phyloP scores from a whole-genome alignment of 2,329 filamentous ascomycete species.

The Hymenoscyphus albidus region DNA sequence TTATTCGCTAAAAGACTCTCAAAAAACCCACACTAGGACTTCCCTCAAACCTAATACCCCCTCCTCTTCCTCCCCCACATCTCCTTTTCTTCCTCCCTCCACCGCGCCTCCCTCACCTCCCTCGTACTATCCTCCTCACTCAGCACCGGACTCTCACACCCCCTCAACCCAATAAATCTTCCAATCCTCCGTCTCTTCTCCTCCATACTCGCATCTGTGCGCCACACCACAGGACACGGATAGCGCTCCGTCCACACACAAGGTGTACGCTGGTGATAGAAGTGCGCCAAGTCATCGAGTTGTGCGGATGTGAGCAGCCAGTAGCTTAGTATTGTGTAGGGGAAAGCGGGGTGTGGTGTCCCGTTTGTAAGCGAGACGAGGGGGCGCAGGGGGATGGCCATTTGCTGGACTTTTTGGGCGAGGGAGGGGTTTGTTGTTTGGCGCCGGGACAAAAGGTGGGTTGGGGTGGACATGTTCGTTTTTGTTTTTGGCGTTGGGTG shows the following conservation, averaged over 20 bases:
- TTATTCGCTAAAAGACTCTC: no score
- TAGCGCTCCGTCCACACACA: conserved; percentile 55
- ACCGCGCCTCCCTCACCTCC: conserved; percentile 38
- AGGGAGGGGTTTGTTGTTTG: conserved; percentile 47
- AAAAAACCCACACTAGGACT: no score
- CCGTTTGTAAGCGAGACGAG: conserved; percentile 62
- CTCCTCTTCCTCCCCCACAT: conserved; percentile 24
- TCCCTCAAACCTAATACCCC: background rate
- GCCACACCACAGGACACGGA: conserved; percentile 66
- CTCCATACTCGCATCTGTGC: conserved; percentile 48
- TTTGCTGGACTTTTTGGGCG: conserved; percentile 58
- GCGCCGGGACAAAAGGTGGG: background rate
- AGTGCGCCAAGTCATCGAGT: conserved; percentile 65
- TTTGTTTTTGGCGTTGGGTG: background rate
- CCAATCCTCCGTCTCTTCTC: conserved; percentile 68
- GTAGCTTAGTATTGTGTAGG: conserved; percentile 63
- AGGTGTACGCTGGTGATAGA: conserved; percentile 68
- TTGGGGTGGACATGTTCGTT: background rate
- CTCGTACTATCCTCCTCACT: conserved; percentile 30
- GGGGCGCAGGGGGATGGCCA: conserved; percentile 62
- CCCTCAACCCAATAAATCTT: conserved; percentile 67
- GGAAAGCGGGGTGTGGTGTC: conserved; percentile 61
- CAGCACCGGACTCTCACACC: conserved; percentile 49
- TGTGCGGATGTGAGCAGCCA: conserved; percentile 69
- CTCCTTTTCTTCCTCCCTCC: conserved; percentile 26